phyloP scores from a whole-genome alignment of 768 basidiomycete species.

The Russula vinacea region DNA sequence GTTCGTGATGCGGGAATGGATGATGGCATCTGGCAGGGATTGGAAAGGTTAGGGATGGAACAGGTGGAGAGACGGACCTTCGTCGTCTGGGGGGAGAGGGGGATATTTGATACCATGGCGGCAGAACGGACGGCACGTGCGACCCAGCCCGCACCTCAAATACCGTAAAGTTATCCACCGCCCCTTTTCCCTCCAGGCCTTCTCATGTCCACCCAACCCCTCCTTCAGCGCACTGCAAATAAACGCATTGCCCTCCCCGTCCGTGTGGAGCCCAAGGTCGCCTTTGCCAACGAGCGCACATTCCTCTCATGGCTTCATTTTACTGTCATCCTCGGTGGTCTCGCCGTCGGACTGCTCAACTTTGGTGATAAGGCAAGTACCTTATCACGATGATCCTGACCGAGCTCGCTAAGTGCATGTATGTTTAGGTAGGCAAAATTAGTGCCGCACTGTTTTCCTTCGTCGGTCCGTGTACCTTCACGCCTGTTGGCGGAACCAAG shows the following conservation, averaged over 20 bases:
- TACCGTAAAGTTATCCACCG: constrained; percentile 3
- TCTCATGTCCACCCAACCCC: constrained; percentile 93
- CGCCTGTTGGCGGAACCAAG: background rate
- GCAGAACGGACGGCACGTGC: background rate
- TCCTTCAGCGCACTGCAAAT: constrained; percentile 87
- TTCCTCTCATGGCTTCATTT: constrained; percentile 99
- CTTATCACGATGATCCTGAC: background rate
- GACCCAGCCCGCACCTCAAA: background rate
- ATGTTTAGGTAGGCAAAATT: constrained; percentile 79
- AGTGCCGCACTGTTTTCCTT: constrained; percentile 95
- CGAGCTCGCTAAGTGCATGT: constrained; percentile 4
- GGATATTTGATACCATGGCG: constrained; percentile 35
- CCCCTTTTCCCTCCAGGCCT: background rate
- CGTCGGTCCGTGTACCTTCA: constrained; percentile 60
- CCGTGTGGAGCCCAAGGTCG: constrained; percentile 91
- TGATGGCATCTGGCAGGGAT: constrained; percentile 60
- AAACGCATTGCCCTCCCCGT: constrained; percentile 98
- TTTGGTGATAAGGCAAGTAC: constrained; percentile 87
- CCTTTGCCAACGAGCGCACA: constrained; percentile 91
- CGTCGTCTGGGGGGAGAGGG: constrained; percentile 59
- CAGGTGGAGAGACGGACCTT: constrained; percentile 44
- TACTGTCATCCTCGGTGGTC: constrained; percentile 93
- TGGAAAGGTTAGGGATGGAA: background rate
- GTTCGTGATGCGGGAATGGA: constrained; percentile 75
- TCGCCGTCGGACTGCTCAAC: constrained; percentile 93